Conservation (phyloP, 225 moss, liverwort and hornwort species). For the Physcomitrellopsis africana region DNA sequence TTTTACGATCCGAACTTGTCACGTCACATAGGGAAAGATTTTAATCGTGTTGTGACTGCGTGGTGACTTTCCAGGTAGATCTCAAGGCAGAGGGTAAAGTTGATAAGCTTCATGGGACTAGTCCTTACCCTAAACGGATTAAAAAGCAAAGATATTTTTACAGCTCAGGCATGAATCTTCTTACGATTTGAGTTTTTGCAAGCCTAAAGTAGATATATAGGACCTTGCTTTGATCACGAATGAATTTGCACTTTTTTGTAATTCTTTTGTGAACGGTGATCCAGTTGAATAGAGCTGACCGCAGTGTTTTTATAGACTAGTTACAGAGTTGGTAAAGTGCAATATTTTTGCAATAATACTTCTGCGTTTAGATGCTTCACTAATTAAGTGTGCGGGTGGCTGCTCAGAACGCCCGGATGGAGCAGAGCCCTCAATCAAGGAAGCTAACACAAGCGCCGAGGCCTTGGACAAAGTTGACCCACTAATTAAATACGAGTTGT, state of each 20-base stretch:
- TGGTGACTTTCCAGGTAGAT: slow-evolving; percentile 28
- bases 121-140: slow-evolving; percentile 34
- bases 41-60: background rate
- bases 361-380: slow-evolving; percentile 1
- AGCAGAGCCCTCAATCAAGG: slow-evolving; percentile 16
- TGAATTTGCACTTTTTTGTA: background rate
- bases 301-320: background rate
- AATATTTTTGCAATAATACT: background rate
- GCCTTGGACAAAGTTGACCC: slow-evolving; percentile 33
- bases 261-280: background rate
- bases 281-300: slow-evolving; percentile 17
- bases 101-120: slow-evolving; percentile 29
- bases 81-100: slow-evolving; percentile 19
- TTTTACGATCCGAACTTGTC: background rate
- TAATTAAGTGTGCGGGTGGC: slow-evolving; percentile 15
- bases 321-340: slow-evolving; percentile 4
- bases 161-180: slow-evolving; percentile 33
- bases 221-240: slow-evolving; percentile 8
- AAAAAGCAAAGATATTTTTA: slow-evolving; percentile 43
- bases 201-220: slow-evolving; percentile 6
- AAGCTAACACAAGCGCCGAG: slow-evolving; percentile 21
- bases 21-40: background rate
- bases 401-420: slow-evolving; percentile 36
- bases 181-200: background rate
- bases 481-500: slow-evolving; percentile 41